A percentile compares a stretch with the other conserved stretches of the same genome.
Conservation (phyloP, 2,329 filamentous ascomycete species). For the Xylaria sp. region DNA sequence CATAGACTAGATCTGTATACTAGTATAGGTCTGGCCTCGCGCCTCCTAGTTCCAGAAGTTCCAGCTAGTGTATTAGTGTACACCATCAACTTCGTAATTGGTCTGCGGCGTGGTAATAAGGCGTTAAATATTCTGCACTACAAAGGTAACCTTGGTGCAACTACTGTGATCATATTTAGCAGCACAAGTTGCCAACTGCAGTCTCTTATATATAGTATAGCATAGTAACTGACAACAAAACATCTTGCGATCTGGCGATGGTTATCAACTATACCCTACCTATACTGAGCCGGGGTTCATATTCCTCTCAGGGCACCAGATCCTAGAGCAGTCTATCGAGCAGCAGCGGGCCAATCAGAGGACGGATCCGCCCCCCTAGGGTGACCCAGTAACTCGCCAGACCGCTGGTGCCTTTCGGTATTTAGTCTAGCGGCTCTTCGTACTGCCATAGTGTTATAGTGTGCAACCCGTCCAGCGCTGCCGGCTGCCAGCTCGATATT, state of each 20-base stretch:
- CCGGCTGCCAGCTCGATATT: slow-evolving; percentile 25
- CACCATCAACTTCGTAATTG: not conserved
- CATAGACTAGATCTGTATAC: slow-evolving; percentile 17
- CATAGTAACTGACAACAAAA: not conserved
- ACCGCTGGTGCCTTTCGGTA: slow-evolving; percentile 16
- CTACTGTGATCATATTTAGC: too few relatives aligned
- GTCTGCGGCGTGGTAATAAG: not conserved
- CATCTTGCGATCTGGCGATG: slow-evolving; percentile 9
- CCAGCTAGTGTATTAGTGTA: not conserved
- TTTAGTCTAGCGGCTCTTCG: slow-evolving; percentile 23
- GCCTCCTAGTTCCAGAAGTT: slow-evolving; percentile 1
- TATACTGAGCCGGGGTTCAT: slow-evolving; percentile 4
- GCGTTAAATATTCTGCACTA: not conserved
- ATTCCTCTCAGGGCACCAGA: slow-evolving; percentile 19
- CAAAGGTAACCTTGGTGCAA: not conserved
- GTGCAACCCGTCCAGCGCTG: not conserved
- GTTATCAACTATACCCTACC: slow-evolving; percentile 2
- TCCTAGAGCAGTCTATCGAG: slow-evolving; percentile 26
- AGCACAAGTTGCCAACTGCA: not conserved
- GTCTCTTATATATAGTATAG: not conserved
- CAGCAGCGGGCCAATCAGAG: slow-evolving; percentile 38
- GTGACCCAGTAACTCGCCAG: slow-evolving; percentile 35
- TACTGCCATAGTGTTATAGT: not conserved
- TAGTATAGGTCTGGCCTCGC: slow-evolving; percentile 38
- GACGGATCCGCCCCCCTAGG: slow-evolving; percentile 27